Percentiles rank a stretch among this genome's conserved stretches.
phyloP scores from a whole-genome alignment of 176 grass and related monocot species.

The Eleusine indica region DNA sequence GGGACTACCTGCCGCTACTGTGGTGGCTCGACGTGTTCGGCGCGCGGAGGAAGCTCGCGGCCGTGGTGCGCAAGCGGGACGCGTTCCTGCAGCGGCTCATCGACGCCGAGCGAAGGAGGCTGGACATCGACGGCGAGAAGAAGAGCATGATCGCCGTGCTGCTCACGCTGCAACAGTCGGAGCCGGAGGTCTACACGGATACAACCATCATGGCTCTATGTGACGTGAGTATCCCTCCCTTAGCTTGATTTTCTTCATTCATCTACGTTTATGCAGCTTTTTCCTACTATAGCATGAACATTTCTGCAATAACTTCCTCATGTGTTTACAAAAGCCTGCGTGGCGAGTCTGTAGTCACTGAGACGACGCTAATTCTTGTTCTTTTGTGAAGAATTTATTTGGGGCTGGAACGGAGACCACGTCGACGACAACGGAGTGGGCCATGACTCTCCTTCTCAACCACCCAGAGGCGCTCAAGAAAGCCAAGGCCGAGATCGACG shows the following conservation, averaged over 20 bases:
- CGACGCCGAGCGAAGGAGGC: constrained; percentile 32
- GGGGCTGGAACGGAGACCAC: constrained; percentile 75
- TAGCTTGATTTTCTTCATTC: neutral
- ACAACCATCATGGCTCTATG: constrained; percentile 48
- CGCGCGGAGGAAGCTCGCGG: constrained; percentile 23
- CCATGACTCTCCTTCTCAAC: constrained; percentile 67
- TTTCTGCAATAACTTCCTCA: no score
- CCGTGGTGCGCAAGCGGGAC: constrained; percentile 30
- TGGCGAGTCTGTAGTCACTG: no score
- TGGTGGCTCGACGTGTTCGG: constrained; percentile 41
- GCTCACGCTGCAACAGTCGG: constrained; percentile 47
- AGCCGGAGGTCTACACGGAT: constrained; percentile 57
- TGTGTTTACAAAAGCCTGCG: no score
- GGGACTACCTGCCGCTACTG: constrained; percentile 53
- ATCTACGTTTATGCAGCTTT: neutral
- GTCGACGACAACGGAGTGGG: constrained; percentile 60
- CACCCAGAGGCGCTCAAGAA: constrained; percentile 51
- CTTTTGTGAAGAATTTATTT: constrained; percentile 36
- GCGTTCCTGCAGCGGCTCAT: constrained; percentile 47
- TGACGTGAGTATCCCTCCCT: constrained; percentile 36
- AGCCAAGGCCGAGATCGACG: constrained; percentile 57
- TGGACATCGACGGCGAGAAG: neutral
- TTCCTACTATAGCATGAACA: no score
- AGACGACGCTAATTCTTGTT: neutral
- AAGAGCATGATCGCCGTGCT: constrained; percentile 55